Percentiles rank a stretch among this genome's conserved stretches.
Conservation (phyloP, 306 rosid genomes). For the Prunus padus region DNA sequence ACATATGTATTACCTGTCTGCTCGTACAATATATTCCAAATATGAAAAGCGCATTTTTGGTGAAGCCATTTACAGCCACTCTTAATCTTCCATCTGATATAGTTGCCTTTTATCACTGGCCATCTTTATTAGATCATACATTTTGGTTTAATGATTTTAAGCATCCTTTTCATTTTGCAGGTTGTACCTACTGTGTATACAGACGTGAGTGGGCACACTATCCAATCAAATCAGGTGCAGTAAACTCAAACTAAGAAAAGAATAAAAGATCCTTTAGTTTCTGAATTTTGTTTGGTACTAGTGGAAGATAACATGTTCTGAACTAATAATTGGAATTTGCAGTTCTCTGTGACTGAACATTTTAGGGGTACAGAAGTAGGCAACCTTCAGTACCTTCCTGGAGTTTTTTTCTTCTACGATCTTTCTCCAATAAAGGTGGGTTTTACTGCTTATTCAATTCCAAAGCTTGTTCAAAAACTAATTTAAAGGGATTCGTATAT, state of each 20-base stretch:
- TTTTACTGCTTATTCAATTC: constrained; percentile 11
- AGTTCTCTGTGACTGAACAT: constrained; percentile 99
- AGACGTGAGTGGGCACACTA: constrained; percentile 73
- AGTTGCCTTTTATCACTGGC: not conserved
- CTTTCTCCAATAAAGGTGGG: constrained; percentile 96
- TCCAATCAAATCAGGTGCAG: constrained; percentile 92
- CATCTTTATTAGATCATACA: not conserved
- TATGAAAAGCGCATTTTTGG: not conserved
- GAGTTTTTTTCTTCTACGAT: constrained; percentile 94
- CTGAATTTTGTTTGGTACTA: constrained; percentile 4
- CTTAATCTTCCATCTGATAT: not conserved
- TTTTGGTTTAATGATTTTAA: not conserved
- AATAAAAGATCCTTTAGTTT: not conserved
- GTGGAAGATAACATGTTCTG: constrained; percentile 10
- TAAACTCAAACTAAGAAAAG: not conserved
- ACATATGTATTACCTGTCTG: not conserved
- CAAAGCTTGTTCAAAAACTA: not conserved
- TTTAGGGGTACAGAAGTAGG: constrained; percentile 68
- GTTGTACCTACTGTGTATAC: constrained; percentile 96
- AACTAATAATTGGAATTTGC: constrained; percentile 39
- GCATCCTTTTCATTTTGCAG: constrained; percentile 32
- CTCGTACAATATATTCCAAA: not conserved
- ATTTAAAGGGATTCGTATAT: too few species aligned
- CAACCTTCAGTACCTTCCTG: constrained; percentile 84
- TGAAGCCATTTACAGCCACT: not conserved